Conservation (phyloP, 2,329 filamentous ascomycete genomes). For the Calonectria ilicicola region DNA sequence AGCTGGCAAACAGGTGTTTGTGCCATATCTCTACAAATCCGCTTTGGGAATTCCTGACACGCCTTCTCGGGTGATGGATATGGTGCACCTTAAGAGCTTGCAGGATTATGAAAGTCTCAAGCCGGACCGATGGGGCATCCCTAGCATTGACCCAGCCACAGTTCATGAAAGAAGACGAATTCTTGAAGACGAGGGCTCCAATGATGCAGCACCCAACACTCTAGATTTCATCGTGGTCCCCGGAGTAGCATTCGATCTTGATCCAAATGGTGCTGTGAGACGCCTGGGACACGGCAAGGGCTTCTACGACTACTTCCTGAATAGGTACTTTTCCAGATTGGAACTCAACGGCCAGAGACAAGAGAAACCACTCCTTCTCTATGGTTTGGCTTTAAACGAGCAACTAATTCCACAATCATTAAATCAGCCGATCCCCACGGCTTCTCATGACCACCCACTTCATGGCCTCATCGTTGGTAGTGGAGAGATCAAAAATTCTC, state of each 20-base stretch:
- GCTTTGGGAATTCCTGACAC: constrained; percentile 60
- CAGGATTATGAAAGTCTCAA: constrained; percentile 83
- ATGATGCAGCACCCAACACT: constrained; percentile 57
- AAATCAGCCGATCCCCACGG: constrained; percentile 77
- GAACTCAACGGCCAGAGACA: constrained; percentile 49
- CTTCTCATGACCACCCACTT: constrained; percentile 81
- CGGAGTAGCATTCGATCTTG: constrained; percentile 88
- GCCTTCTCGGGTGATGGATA: constrained; percentile 86
- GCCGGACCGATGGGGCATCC: constrained; percentile 92
- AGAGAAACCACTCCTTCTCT: constrained; percentile 61
- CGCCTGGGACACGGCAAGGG: constrained; percentile 94
- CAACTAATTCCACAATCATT: constrained; percentile 76
- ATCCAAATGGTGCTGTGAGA: constrained; percentile 67
- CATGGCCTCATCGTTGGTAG: constrained; percentile 82
- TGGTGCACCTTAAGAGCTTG: constrained; percentile 82
- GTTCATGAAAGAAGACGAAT: constrained; percentile 77
- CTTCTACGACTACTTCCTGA: constrained; percentile 95
- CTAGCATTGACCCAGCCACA: constrained; percentile 78
- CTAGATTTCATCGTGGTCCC: constrained; percentile 93
- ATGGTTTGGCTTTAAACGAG: constrained; percentile 87
- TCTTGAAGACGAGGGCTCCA: constrained; percentile 70
- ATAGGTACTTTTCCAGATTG: constrained; percentile 71
- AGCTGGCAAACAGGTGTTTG: constrained; percentile 86
- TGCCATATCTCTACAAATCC: constrained; percentile 85
- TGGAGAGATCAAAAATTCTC: constrained; percentile 65